Evolutionary conservation across 1,139 yeast genomes (phyloP).

Genomic region (Maudiozyma humilis): DNA sequence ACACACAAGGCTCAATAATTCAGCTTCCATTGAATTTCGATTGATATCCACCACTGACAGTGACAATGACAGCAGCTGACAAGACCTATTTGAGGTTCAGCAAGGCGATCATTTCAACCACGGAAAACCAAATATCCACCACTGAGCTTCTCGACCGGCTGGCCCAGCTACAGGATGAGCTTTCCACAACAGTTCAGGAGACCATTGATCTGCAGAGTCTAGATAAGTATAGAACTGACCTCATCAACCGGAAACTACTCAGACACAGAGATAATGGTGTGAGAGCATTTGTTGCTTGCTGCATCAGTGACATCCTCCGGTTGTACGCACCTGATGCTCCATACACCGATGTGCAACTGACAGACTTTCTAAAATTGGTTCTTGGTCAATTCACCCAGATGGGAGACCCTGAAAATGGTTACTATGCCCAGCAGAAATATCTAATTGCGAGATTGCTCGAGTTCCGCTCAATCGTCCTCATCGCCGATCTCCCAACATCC

Average conservation of each 20-base stretch:
- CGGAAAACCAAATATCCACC: slow-evolving; percentile 47
- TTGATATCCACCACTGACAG: too few species aligned
- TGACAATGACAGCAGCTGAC: neutral
- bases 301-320: slow-evolving; percentile 67
- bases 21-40: too few species aligned
- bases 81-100: slow-evolving; percentile 34
- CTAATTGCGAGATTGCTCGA: slow-evolving; percentile 65
- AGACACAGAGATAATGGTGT: slow-evolving; percentile 61
- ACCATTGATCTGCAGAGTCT: slow-evolving; percentile 41
- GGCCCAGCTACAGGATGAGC: slow-evolving; percentile 47
- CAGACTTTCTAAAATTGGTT: slow-evolving; percentile 55
- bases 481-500: slow-evolving; percentile 66
- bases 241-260: slow-evolving; percentile 51
- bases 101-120: slow-evolving; percentile 46
- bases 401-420: slow-evolving; percentile 52
- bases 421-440: slow-evolving; percentile 58
- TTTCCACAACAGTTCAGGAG: slow-evolving; percentile 56
- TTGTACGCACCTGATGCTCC: slow-evolving; percentile 91
- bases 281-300: slow-evolving; percentile 63
- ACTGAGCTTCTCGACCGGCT: slow-evolving; percentile 47
- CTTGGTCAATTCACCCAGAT: slow-evolving; percentile 54
- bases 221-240: slow-evolving; percentile 41
- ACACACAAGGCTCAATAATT: too few species aligned
- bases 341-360: slow-evolving; percentile 54
- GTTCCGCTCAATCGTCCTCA: slow-evolving; percentile 67